Percentiles rank a stretch among this genome's conserved stretches.
Conservation (phyloP, 768 basidiomycete genomes). For the Termitomyces sp. region DNA sequence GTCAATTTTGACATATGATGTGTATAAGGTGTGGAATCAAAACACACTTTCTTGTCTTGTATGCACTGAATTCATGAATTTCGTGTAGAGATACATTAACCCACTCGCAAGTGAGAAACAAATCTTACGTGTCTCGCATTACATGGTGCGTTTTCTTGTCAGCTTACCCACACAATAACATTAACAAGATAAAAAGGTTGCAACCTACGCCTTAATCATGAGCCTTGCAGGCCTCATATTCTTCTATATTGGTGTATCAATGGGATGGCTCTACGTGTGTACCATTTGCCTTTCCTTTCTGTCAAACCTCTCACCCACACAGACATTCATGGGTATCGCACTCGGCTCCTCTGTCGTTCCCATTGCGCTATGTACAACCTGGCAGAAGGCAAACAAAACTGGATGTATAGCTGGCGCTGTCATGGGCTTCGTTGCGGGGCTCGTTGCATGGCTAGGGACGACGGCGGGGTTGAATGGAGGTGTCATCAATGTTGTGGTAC, state of each 20-base stretch:
- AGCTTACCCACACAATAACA: background rate
- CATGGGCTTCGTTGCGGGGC: slow-evolving; percentile 59
- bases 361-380: slow-evolving; percentile 83
- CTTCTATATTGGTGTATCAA: slow-evolving; percentile 85
- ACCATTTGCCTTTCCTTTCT: background rate
- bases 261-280: slow-evolving; percentile 91
- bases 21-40: slow-evolving; percentile 55
- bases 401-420: slow-evolving; percentile 74
- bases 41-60: background rate
- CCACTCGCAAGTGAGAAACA: slow-evolving; percentile 72
- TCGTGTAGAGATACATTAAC: slow-evolving; percentile 65
- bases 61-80: background rate
- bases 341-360: slow-evolving; percentile 84
- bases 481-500: slow-evolving; percentile 62
- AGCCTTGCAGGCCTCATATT: slow-evolving; percentile 82
- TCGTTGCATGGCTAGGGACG: slow-evolving; percentile 83
- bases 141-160: slow-evolving; percentile 37
- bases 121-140: slow-evolving; percentile 64
- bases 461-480: slow-evolving; percentile 66
- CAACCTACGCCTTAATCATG: slow-evolving; percentile 68
- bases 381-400: slow-evolving; percentile 79
- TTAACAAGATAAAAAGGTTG: slow-evolving; percentile 37
- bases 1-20: slow-evolving; percentile 75
- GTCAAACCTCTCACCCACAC: background rate
- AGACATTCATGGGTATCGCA: slow-evolving; percentile 88